These are phyloP conservation scores for Thraustochytrium sp. DNA, from an alignment of 352 stramenopile genomes.

Conservation along the genomic window DNA sequence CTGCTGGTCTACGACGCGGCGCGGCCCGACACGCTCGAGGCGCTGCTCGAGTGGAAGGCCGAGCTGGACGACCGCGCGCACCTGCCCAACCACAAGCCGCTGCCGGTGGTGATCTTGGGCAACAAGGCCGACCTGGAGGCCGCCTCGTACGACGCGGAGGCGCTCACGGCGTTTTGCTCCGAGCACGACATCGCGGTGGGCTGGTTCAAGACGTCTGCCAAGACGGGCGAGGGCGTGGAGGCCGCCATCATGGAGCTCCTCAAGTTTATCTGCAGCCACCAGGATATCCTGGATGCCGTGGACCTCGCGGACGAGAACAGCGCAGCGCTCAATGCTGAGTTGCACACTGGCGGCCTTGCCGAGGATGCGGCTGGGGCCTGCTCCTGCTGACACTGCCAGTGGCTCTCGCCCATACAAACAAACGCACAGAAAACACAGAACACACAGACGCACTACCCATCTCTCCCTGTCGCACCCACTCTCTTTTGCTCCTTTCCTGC, in stretches of 20 bases:
- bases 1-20: slow-evolving; percentile 86
- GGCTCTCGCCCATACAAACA: not conserved
- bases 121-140: slow-evolving; percentile 85
- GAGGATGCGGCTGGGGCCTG: not conserved
- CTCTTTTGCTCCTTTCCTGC: not conserved
- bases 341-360: not conserved
- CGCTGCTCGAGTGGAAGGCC: slow-evolving; percentile 78
- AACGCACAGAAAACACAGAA: too few species aligned
- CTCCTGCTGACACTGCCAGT: not conserved
- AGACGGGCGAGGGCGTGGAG: slow-evolving; percentile 83
- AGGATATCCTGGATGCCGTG: not conserved
- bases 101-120: slow-evolving; percentile 81
- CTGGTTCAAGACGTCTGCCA: slow-evolving; percentile 85
- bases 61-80: slow-evolving; percentile 85
- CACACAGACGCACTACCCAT: too few species aligned
- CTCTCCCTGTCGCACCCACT: not conserved
- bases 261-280: not conserved
- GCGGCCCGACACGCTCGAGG: slow-evolving; percentile 80
- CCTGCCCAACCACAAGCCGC: slow-evolving; percentile 76
- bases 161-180: slow-evolving; percentile 76
- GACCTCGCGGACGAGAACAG: not conserved
- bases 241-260: slow-evolving; percentile 73
- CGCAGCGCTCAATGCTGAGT: not conserved
- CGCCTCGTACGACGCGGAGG: slow-evolving; percentile 63
- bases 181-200: slow-evolving; percentile 77